Evolutionary conservation across 345 rosid species (phyloP).

Genomic region (Boechera stricta): DNA sequence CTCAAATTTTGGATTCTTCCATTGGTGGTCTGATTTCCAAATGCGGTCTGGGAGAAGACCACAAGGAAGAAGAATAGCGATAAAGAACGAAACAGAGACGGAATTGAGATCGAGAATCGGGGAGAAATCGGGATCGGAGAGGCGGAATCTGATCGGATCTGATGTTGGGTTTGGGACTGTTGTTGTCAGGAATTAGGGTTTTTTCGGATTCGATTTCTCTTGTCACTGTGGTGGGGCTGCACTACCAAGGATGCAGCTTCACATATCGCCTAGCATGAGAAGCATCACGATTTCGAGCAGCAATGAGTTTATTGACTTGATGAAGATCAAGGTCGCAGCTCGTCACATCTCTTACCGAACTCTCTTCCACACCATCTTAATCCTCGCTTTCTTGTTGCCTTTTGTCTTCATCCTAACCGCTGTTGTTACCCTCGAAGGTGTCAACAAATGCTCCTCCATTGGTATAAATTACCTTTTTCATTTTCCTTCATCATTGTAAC

Average conservation of each 20-base stretch:
- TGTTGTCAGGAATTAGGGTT: slow-evolving; percentile 41
- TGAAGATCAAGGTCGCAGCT: slow-evolving; percentile 99
- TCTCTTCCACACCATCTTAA: slow-evolving; percentile 91
- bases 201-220: slow-evolving; percentile 22
- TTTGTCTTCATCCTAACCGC: slow-evolving; percentile 99
- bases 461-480: slow-evolving; percentile 51
- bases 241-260: slow-evolving; percentile 97
- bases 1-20: slow-evolving; percentile 30
- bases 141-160: slow-evolving; percentile 57
- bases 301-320: slow-evolving; percentile 98
- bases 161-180: slow-evolving; percentile 66
- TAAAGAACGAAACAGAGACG: slow-evolving; percentile 23
- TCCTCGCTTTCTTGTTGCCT: slow-evolving; percentile 98
- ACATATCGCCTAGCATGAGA: slow-evolving; percentile 99
- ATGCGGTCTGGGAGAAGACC: slow-evolving; percentile 71
- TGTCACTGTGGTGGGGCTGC: slow-evolving; percentile 65
- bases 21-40: slow-evolving; percentile 49
- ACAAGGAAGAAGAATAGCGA: slow-evolving; percentile 35
- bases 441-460: slow-evolving; percentile 99
- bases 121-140: slow-evolving; percentile 43
- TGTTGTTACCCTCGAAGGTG: slow-evolving; percentile 99
- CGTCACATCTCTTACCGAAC: slow-evolving; percentile 97
- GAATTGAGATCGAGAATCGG: slow-evolving; percentile 44
- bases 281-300: slow-evolving; percentile 98
- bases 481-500: no score